Base-by-base conservation (phyloP, 2,329 filamentous ascomycete species). In the Neofusicoccum sp. region DNA sequence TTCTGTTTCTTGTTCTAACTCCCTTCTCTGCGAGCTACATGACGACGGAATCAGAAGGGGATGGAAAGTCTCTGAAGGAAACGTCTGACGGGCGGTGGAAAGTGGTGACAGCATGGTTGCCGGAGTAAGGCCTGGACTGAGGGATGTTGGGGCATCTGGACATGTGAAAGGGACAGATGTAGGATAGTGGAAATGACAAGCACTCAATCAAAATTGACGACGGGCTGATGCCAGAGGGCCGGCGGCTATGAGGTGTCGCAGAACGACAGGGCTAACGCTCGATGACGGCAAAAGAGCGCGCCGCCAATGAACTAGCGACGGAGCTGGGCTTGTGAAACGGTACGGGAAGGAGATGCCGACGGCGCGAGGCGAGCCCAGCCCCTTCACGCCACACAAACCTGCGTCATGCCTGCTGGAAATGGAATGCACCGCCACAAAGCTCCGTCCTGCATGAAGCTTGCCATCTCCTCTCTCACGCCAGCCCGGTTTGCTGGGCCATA, bases 101-200 rank as follows among this genome's bases (percentile, higher is more conserved):
- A 6, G 3, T 20, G 28, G 40, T 31, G 34, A 26, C 14, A 16
- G 36, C 14, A 12, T 20, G 36, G 43, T 43, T 24, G 26, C 20
- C 24, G 20, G 5, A 14, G 24, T 28, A 20, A 14, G 24, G 48
- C 20, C 16, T 33, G 16, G 9, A 38, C 12, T 33, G 51, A 43
- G 24, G 38, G 51, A 54, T 43, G 51, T 56, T 56, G 51, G 51
- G 4, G 36, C 38, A 56, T 56, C 51, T 56, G 51, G 51, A 40
- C n/a, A 56, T 56, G 51, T 44, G 40, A 54, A 14, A 41, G 16
- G 45, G 12, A 31, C 49, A 43, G 36, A 54, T 41, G 49, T 54
- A 54, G 49, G 49, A 54, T 54, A 41, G 49, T 30, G 31, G 49
- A 41, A 54, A 54, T 41, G 49, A 38, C 7, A 40, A 31, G 43